A percentile compares a stretch with the other conserved stretches of the same genome.
Evolutionary conservation across 2,329 filamentous ascomycete species (phyloP).

Genomic region (Ophidiomyces ophidiicola): DNA sequence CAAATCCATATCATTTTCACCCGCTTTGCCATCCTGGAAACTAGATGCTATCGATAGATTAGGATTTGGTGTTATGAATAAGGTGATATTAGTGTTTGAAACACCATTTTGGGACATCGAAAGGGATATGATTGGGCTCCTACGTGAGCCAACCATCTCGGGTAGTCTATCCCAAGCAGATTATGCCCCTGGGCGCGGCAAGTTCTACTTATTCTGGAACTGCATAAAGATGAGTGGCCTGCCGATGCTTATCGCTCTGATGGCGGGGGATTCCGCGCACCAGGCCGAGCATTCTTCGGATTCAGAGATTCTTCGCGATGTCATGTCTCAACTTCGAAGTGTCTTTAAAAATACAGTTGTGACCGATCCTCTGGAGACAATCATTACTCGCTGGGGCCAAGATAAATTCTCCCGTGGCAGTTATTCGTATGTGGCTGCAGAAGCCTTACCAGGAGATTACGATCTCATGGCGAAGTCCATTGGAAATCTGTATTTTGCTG

Average conservation of each 20-base stretch:
- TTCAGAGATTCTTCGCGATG: conserved; percentile 64
- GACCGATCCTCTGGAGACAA: conserved; percentile 67
- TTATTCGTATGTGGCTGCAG: conserved; percentile 84
- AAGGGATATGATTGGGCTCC: conserved; percentile 84
- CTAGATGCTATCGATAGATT: conserved; percentile 64
- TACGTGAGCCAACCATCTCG: conserved; percentile 58
- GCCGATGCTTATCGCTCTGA: conserved; percentile 76
- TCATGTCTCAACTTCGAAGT: conserved; percentile 61
- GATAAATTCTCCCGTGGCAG: conserved; percentile 87
- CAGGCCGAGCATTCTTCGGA: conserved; percentile 71
- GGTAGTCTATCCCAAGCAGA: conserved; percentile 67
- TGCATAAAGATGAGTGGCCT: conserved; percentile 79
- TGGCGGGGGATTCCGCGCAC: conserved; percentile 89
- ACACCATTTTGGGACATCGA: conserved; percentile 80
- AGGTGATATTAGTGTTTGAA: conserved; percentile 83
- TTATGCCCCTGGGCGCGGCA: conserved; percentile 67
- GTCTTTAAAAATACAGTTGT: conserved; percentile 57
- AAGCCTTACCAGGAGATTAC: conserved; percentile 77
- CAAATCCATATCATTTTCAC: conserved; percentile 66
- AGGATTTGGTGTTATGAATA: conserved; percentile 90
- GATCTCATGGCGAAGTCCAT: conserved; percentile 75
- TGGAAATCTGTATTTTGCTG: conserved; percentile 86
- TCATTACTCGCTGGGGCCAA: conserved; percentile 84
- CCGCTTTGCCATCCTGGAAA: conserved; percentile 81
- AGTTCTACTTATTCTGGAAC: conserved; percentile 98